phyloP scores from a whole-genome alignment of 768 basidiomycete genomes.

The Amanita pseudoporphyria region DNA sequence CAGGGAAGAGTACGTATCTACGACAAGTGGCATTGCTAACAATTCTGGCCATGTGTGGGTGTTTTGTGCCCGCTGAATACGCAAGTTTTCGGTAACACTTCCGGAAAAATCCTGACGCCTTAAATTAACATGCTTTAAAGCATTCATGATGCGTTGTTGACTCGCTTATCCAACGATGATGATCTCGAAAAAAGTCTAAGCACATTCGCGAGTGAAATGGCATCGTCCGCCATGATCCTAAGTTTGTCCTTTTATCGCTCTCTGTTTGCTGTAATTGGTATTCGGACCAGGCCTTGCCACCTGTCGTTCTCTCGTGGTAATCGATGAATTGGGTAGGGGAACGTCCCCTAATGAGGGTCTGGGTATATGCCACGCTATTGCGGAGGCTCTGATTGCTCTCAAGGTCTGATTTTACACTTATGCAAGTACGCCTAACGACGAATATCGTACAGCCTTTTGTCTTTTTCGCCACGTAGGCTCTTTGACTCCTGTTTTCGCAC shows the following conservation, averaged over 20 bases:
- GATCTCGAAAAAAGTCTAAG: conserved; percentile 84
- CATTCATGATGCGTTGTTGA: conserved; percentile 76
- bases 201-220: conserved; percentile 96
- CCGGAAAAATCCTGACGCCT: neutral
- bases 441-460: conserved; percentile 52
- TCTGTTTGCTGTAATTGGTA: neutral
- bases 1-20: conserved; percentile 90
- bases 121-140: conserved; percentile 23
- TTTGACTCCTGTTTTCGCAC: neutral
- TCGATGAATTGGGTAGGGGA: conserved; percentile 92
- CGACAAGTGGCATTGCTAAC: conserved; percentile 78
- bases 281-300: conserved; percentile 52
- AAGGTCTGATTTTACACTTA: conserved; percentile 36
- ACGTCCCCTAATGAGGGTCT: conserved; percentile 79
- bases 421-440: conserved; percentile 1
- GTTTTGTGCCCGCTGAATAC: conserved; percentile 90
- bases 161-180: conserved; percentile 89
- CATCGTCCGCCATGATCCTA: conserved; percentile 83
- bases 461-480: conserved; percentile 79
- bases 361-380: conserved; percentile 79
- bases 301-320: conserved; percentile 60
- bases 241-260: conserved; percentile 27
- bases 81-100: conserved; percentile 66
- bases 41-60: conserved; percentile 84
- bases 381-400: conserved; percentile 59